These are phyloP conservation scores for Coemansia sp. DNA, from an alignment of 192 early-diverging fungal species.

Conservation along the genomic window DNA sequence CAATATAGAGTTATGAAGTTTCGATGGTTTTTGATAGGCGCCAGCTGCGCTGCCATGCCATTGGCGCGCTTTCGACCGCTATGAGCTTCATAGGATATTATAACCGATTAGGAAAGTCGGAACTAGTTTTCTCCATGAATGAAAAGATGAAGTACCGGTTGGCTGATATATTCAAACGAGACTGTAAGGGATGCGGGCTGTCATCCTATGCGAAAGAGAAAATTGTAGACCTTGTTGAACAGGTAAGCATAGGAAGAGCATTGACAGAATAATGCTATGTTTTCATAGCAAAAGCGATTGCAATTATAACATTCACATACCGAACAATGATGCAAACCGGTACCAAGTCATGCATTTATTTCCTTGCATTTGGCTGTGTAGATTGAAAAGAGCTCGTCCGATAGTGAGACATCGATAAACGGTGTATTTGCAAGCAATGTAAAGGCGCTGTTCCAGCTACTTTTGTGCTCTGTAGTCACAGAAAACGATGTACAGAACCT, in stretches of 20 bases:
- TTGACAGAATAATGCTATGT: not conserved
- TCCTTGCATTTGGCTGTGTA: constrained; percentile 6
- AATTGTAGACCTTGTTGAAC: not conserved
- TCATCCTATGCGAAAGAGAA: not conserved
- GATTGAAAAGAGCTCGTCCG: constrained; percentile 26
- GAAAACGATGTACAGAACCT: constrained; percentile 29
- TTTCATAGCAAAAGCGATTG: not conserved
- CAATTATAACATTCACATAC: not conserved
- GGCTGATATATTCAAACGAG: not conserved
- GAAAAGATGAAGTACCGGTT: not conserved
- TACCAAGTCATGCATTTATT: not conserved
- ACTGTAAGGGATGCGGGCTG: not conserved
- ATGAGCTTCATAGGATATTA: constrained; percentile 45
- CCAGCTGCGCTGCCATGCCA: constrained; percentile 18
- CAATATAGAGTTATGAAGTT: constrained; percentile 1
- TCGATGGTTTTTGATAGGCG: constrained; percentile 15
- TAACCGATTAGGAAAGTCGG: constrained; percentile 18
- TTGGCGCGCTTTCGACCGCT: constrained; percentile 28
- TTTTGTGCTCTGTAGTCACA: constrained; percentile 28
- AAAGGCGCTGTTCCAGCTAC: constrained; percentile 21
- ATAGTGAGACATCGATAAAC: constrained; percentile 9
- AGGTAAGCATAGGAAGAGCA: not conserved
- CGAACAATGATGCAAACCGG: not conserved
- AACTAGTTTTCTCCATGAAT: constrained; percentile 22
- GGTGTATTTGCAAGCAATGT: constrained; percentile 20